A percentile compares a stretch with the other conserved stretches of the same genome.
phyloP scores from a whole-genome alignment of 23 red algal genomes.

The Pyropia haitanensis region DNA sequence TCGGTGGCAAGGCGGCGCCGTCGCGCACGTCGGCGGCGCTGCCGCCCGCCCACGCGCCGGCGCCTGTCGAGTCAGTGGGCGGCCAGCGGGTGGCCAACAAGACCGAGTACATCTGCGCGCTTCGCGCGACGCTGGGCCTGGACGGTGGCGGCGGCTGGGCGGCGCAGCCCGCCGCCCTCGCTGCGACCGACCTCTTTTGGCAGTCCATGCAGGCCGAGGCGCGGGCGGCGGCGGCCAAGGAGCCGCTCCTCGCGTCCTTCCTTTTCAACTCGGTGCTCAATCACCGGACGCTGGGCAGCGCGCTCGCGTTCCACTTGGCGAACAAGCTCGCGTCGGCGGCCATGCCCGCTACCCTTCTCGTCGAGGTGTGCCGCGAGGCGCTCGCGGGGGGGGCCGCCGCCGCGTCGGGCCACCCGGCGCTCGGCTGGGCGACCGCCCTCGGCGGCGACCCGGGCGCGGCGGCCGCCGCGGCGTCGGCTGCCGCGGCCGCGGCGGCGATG shows the following conservation, averaged over 20 bases:
- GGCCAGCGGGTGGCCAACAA: too few relatives aligned
- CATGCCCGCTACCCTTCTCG: constrained; percentile 67
- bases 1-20: too few relatives aligned
- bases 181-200: constrained; percentile 41
- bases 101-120: too few relatives aligned
- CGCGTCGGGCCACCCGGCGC: background rate
- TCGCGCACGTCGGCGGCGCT: too few relatives aligned
- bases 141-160: too few relatives aligned
- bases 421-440: too few relatives aligned
- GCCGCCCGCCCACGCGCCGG: too few relatives aligned
- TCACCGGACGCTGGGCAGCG: constrained; percentile 48
- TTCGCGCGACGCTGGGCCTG: too few relatives aligned
- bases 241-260: constrained; percentile 88
- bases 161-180: background rate
- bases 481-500: background rate
- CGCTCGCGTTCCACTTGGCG: constrained; percentile 79
- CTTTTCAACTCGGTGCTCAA: constrained; percentile 87
- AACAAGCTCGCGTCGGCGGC: constrained; percentile 78
- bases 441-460: too few relatives aligned
- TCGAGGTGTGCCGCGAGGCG: constrained; percentile 51
- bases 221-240: constrained; percentile 42
- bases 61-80: too few relatives aligned
- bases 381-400: constrained; percentile 20
- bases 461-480: background rate
- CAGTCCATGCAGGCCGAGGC: constrained; percentile 61